Evolutionary conservation across 768 basidiomycete species (phyloP), one percentile per base, ranked within the genome.

Genomic region (Chalciporus sphaerocephalus): DNA sequence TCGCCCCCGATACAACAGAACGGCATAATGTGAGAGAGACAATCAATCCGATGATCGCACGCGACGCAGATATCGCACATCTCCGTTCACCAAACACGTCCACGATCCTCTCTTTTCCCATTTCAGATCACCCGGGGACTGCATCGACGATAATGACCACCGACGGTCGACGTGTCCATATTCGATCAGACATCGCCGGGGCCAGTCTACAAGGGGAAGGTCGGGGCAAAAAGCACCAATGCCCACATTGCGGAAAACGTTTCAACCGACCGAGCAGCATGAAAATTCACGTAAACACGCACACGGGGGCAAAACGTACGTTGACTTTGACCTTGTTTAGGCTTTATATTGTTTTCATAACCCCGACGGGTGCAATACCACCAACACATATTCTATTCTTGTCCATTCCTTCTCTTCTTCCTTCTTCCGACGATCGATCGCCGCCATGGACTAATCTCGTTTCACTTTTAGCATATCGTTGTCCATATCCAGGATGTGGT

Each of bases 401-500:
- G 30, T 32, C 30, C 25, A 47, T 43, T 37, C 50, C 57, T 57
- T 39, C 16, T 21, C 22, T 32, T 37, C 37, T 16, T 2, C 40
- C 30, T 24, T 36, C 38, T 47, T 45, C 34, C 17, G 28, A 42
- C 43, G 13, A 12, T 25, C 13, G 28, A 28, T 32, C 16, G 20
- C 28, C 42, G 27, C 22, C n/a, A 33, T 42, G 37, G 42, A 16
- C 48, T 57, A 48, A 61, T 55, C 39, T 35, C 50, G 39, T 42
- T 47, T 36, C 5, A 13, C 16, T 40, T 37, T 52, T 51, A 85
- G 88, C 86, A 16, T 87, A 85, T 67, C 72, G 76, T 33, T 90
- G 87, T 54, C 83, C 85, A 4, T 85, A 72, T 72, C 83, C 81
- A 6, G 76, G 80, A 34, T 89, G 87, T 59, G 83, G 82, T 30